Evolutionary conservation across 1,284 basidiomycete species (phyloP), one percentile per base, ranked within the genome.

Genomic region (Ustilago loliicola): DNA sequence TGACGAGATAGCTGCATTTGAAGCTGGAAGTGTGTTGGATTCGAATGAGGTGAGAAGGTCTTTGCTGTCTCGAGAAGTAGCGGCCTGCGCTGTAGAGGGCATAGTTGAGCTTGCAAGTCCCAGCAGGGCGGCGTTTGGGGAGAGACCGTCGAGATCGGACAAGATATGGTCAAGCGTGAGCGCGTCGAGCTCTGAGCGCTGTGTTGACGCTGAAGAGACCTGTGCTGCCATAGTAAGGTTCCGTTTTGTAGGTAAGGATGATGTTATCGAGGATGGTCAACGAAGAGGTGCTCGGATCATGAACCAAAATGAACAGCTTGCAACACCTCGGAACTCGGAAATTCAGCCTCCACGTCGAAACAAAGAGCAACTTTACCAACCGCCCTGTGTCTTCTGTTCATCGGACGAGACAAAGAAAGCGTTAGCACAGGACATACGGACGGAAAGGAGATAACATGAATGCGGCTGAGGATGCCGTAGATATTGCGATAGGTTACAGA

Each of bases 81-180:
- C 34, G 19, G 58, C 15, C 9, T 51, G 32, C 6, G 62, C 38
- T 8, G 68, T 36, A 15, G 53, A 23, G 10, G 32, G 38, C 2
- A 10, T 21, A 6, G 38, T 40, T 15, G 54, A 19, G 38, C 45
- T 53, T 15, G 56, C 38, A 27, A 72, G 45, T 19, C 55, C n/a
- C 8, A 67, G 58, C 7, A 72, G 17, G 1, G 42, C 19, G 11
- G 54, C 27, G 19, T 56, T 40, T 9, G 56, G 29, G 1, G 55
- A 19, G 3, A 72, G 61, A 15, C 32, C 1, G 7, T 63, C 64
- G 25, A 72, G 64, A 23, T 72, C 70, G 2, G 61, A 63, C 10
- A 72, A 30, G n/a, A 72, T 67, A 27, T 66, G 60, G n/a, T 67
- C 70, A 6, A 72, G 64, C 5, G 60, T 67, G 27, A 72, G 70